Conservation (phyloP, 2,329 filamentous ascomycete genomes). For the Calonectria leucothoes region DNA sequence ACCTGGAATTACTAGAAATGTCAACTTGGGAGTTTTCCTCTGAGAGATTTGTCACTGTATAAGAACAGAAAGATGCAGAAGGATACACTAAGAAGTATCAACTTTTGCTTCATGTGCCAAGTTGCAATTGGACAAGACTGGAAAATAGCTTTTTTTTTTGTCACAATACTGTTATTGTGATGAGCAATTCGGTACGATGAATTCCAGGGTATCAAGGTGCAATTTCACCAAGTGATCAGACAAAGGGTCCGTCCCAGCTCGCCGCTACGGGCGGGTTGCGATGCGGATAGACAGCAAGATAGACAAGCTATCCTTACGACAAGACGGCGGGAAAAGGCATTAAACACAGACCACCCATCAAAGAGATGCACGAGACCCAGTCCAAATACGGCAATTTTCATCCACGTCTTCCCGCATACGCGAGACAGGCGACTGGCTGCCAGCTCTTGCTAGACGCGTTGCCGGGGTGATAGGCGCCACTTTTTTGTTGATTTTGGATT, state of each 20-base stretch:
- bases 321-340: neutral
- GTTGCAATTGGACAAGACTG: neutral
- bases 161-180: neutral
- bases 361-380: neutral
- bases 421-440: neutral
- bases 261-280: neutral
- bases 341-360: neutral
- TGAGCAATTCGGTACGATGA: neutral
- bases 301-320: neutral
- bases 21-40: neutral
- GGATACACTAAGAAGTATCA: neutral
- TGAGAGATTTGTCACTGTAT: neutral
- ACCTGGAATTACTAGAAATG: slow-evolving; percentile 12
- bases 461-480: slow-evolving; percentile 34
- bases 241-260: neutral
- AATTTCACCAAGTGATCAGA: neutral
- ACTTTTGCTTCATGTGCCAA: neutral
- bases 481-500: slow-evolving; percentile 32
- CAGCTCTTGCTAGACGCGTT: neutral
- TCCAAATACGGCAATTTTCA: neutral
- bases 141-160: neutral
- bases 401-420: neutral
- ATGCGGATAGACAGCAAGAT: neutral
- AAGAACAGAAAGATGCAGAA: neutral
- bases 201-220: neutral